Evolutionary conservation across 108 stramenopile species (phyloP), one percentile per base, ranked within the genome.

Genomic region (Pseudonitzschia delicatissima): DNA sequence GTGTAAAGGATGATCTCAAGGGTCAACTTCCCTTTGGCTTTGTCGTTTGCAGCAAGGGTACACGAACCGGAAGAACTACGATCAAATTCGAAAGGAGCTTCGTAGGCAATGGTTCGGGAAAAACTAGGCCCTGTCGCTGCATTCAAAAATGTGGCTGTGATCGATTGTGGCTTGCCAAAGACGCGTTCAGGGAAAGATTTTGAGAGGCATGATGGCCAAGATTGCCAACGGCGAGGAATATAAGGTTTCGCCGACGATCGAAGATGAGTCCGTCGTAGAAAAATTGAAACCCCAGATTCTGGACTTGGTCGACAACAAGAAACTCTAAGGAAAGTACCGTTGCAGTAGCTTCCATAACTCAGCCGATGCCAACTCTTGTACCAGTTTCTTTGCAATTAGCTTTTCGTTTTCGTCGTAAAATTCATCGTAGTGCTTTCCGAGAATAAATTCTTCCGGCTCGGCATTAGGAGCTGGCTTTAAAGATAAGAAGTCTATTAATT

Each of bases 181-280:
- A 92, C 91, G 1, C 69, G 91, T 27, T 82, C 81, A 11, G 91
- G 91, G 32, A 92, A 89, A 69, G 47, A 76, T 82, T 21, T 61
- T 90, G 25, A 74, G 91, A 18, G 74, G 74, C 15, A 81, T 80
- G 18, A 84, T 92, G 82, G 32, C 76, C 11, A 77, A 85, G 40
- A 85, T 92, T 37, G 87, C 86, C 15, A 78, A 89, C 51, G 84
- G 77, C 7, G 72, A 83, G 36, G 48, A 64, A 11, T 82, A 80
- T 68, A 64, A 39, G 11, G 63, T 92, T 2, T 85, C 91, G 20
- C 83, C 83, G 25, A 92, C 91, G 12, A 85, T 88, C 21, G 91
- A 92, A 29, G 88, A 92, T 55, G 35, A 82, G 28, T 79, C 66
- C 11, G 79, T 88, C 13, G 68, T 90, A 13, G 76, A 78, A 25